Evolutionary conservation across 2,329 filamentous ascomycete genomes (phyloP).

Genomic region (Biscogniauxia marginata): DNA sequence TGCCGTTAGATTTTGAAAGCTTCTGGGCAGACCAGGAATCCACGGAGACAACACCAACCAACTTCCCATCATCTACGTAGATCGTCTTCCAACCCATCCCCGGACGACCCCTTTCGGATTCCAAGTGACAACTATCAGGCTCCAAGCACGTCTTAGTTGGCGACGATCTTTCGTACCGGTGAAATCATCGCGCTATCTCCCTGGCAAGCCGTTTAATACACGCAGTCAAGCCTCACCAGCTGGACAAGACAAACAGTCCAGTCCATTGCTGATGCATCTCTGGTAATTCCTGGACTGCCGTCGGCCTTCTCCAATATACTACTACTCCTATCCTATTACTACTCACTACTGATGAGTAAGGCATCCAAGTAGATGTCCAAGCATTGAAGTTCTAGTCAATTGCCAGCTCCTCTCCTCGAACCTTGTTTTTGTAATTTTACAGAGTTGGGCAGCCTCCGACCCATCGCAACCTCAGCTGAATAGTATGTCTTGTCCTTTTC

Average conservation of each 20-base stretch:
- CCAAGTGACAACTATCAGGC: background rate
- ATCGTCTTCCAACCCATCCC: background rate
- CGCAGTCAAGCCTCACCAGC: background rate
- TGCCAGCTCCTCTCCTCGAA: background rate
- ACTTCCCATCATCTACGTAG: background rate
- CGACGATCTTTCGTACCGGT: background rate
- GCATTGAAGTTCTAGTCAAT: background rate
- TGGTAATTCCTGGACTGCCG: background rate
- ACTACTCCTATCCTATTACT: background rate
- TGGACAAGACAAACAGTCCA: background rate
- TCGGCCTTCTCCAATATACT: no score
- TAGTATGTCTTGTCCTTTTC: background rate
- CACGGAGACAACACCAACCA: background rate
- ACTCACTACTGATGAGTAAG: background rate
- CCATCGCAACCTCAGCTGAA: background rate
- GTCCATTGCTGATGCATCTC: background rate
- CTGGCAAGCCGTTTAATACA: background rate
- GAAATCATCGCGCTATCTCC: background rate
- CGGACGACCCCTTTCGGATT: background rate
- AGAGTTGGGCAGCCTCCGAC: background rate
- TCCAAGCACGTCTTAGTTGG: background rate
- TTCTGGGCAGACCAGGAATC: background rate
- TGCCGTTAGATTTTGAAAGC: background rate
- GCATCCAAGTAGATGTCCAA: background rate
- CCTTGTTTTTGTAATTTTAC: background rate